Conservation (phyloP, 2,329 filamentous ascomycete genomes). For the Fusarium verrucosum region DNA sequence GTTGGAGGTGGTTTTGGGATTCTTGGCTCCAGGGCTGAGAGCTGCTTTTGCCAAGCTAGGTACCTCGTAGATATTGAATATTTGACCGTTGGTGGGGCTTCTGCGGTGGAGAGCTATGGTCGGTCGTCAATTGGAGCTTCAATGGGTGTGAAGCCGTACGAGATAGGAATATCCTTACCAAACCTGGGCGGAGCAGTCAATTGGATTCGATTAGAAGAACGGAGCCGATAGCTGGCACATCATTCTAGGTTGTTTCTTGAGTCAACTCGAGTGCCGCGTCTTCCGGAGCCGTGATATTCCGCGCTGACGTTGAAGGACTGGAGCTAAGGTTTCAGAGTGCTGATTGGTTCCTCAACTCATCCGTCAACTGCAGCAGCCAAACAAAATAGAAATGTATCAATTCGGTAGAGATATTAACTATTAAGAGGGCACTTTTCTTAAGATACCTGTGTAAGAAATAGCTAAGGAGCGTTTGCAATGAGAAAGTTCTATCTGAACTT, state of each 20-base stretch:
- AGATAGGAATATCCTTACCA: not conserved
- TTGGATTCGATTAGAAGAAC: not conserved
- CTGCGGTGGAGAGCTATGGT: not conserved
- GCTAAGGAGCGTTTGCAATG: not conserved
- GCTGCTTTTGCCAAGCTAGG: conserved; percentile 15
- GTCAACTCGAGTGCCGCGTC: conserved; percentile 20
- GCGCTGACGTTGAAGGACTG: conserved; percentile 25
- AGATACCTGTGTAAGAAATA: not conserved
- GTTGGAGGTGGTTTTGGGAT: conserved; percentile 22
- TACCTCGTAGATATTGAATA: conserved; percentile 8
- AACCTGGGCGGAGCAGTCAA: not conserved
- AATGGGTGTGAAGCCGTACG: not conserved
- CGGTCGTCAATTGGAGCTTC: conserved; percentile 15
- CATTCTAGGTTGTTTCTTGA: not conserved
- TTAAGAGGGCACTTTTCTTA: not conserved
- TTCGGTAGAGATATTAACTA: not conserved
- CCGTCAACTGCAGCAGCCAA: not conserved
- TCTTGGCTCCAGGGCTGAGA: conserved; percentile 34
- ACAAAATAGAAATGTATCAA: not conserved
- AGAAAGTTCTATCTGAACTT: not conserved
- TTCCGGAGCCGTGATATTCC: conserved; percentile 38
- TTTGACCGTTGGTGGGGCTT: conserved; percentile 31
- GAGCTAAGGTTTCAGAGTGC: not conserved
- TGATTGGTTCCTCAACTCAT: conserved; percentile 13
- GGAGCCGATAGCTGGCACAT: not conserved